Evolutionary conservation across 176 grass and related monocot genomes (phyloP).

Genomic region (Rhynchospora pubera): DNA sequence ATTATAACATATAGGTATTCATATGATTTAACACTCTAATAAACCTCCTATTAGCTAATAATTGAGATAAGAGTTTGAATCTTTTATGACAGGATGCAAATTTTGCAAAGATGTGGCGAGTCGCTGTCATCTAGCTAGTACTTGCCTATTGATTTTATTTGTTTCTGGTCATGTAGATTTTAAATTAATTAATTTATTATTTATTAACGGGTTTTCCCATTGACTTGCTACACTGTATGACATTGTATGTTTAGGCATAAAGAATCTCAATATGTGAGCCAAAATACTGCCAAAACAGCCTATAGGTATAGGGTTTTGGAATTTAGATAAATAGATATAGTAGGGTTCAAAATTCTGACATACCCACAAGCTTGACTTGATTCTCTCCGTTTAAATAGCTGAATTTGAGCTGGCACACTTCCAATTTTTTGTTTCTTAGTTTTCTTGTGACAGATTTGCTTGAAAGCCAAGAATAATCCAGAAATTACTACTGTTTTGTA

Average conservation of each 20-base stretch:
- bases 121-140: neutral
- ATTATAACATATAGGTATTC: neutral
- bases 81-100: neutral
- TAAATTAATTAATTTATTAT: neutral
- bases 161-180: too few relatives aligned
- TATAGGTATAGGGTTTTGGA: neutral
- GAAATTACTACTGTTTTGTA: neutral
- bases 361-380: conserved; percentile 5
- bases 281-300: conserved; percentile 5
- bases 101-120: neutral
- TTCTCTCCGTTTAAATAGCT: conserved; percentile 11
- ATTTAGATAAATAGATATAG: neutral
- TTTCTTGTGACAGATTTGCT: neutral
- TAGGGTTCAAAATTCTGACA: conserved; percentile 6
- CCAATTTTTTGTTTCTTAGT: conserved; percentile 4
- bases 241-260: neutral
- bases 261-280: neutral
- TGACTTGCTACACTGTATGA: neutral
- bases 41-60: neutral
- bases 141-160: too few relatives aligned
- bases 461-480: neutral
- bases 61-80: neutral
- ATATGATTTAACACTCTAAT: neutral
- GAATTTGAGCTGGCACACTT: conserved; percentile 1
- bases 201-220: neutral